Conservation (phyloP, 2,329 filamentous ascomycete species). For the Colletotrichum abscissum region DNA sequence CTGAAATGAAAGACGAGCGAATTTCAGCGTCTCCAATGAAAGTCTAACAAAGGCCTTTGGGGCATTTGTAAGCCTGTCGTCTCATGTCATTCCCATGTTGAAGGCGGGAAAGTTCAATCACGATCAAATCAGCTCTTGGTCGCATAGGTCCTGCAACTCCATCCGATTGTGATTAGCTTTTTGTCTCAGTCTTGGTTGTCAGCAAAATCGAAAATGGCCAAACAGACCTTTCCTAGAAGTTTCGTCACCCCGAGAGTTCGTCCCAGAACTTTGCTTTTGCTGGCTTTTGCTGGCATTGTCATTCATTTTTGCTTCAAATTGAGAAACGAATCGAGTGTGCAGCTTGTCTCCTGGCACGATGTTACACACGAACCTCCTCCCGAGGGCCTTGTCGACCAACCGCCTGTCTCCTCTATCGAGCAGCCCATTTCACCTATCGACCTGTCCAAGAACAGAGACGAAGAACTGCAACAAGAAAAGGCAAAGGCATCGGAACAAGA, state of each 20-base stretch:
- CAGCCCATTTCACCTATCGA: not conserved
- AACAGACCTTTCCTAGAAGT: not conserved
- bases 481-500: not conserved
- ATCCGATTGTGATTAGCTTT: not conserved
- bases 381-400: not conserved
- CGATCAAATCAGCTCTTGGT: not conserved
- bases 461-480: not conserved
- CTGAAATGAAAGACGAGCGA: not conserved
- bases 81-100: not conserved
- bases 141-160: not conserved
- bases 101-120: not conserved
- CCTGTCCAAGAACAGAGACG: not conserved
- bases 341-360: not conserved
- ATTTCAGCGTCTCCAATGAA: not conserved
- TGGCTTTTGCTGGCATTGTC: not conserved
- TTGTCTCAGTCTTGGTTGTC: not conserved
- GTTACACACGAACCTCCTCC: not conserved
- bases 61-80: not conserved
- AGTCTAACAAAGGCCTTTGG: not conserved
- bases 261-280: not conserved
- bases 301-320: not conserved
- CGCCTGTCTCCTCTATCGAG: not conserved
- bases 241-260: not conserved
- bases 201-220: not conserved
- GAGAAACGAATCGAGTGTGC: not conserved